Evolutionary conservation across 371 early-diverging fungal species (phyloP), one percentile per base, ranked within the genome.

Genomic region (Apophysomyces trapeziformis): DNA sequence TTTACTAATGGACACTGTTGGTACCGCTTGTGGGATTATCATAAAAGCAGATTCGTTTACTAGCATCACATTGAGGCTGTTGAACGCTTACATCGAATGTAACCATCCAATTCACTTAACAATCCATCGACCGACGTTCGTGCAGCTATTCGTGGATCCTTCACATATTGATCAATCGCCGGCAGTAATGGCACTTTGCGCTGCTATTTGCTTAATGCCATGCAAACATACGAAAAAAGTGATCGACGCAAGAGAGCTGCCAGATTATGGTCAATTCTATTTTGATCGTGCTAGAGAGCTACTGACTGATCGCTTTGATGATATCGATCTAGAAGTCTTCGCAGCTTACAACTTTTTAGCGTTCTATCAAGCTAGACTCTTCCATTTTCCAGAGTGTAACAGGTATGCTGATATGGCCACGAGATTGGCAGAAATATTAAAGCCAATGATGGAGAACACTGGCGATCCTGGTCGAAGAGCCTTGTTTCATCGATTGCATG

Each of bases 281-380:
- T 74, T 68, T 21, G 75, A 77, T 14, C 64, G 67, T 9, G 77
- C 82, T 1, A 69, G 71, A 5, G 71, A 73, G 3, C 36, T 70
- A 36, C 38, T 75, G 7, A 54, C 63, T 8, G 82, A 82, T 4
- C 65, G 65, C 2, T 79, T 82, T 58, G 82, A 82, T 45, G 68
- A 77, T n/a, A 39, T 65, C 16, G 64, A 36, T 8, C 18, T 82
- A 37, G 82, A 82, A 36, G 67, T 67, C 1, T 41, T 73, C 9
- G 14, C 66, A 2, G 63, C 72, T 0, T 77, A 68, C 60, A 47
- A 41, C 4, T 75, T 58, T 38, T 46, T 82, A 66, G 50, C 75
- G 0, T 26, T 61, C 0, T 75, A 73, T 60, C 70, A 73, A 59
- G 1, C 71, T 4, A 73, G 68, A 9, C 9, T 58, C n/a, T 26